Evolutionary conservation across 257 asterid genomes (phyloP).

Genomic region (Solanum habrochaites): DNA sequence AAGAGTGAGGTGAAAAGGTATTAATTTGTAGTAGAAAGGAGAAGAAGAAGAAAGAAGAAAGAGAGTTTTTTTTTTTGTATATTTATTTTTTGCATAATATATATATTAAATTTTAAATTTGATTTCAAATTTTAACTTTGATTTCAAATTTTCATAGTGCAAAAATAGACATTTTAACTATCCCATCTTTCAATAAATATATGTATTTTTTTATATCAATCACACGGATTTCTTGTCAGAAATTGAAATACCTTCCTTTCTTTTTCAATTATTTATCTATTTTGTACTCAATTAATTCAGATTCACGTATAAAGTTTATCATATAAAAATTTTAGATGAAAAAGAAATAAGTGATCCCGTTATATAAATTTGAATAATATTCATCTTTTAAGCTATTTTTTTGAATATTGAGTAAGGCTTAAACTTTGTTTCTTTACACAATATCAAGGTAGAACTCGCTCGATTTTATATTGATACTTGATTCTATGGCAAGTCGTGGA

Average conservation of each 20-base stretch:
- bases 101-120: no score
- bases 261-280: background rate
- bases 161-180: no score
- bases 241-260: background rate
- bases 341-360: background rate
- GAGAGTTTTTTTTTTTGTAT: background rate
- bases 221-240: slow-evolving; percentile 34
- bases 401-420: background rate
- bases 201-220: slow-evolving; percentile 7
- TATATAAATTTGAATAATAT: background rate
- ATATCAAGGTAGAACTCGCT: no score
- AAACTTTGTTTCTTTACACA: background rate
- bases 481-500: background rate
- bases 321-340: background rate
- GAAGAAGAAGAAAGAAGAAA: slow-evolving; percentile 11
- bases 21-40: slow-evolving; percentile 5
- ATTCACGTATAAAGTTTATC: background rate
- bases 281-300: background rate
- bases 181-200: no score
- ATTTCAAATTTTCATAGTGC: no score
- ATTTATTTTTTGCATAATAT: background rate
- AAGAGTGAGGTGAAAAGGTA: slow-evolving; percentile 6
- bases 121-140: no score
- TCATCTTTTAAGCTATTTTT: background rate
- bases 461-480: fast-evolving